Base-by-base conservation (phyloP, 495 filamentous ascomycete species). In the Letharia lupina region DNA sequence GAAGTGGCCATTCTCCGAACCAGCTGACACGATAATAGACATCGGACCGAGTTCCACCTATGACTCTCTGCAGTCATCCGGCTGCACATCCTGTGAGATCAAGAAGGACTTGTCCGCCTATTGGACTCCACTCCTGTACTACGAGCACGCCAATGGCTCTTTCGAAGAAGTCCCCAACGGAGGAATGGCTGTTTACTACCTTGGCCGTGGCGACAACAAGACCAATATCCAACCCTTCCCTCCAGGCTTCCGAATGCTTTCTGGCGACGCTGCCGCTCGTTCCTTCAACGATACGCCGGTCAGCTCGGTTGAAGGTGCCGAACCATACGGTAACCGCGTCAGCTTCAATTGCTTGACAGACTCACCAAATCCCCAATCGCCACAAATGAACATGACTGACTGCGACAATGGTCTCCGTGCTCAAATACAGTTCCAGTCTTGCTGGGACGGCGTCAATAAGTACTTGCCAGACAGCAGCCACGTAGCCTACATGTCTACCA, bases 71-170 rank as follows among this genome's bases (percentile, higher is more conserved):
- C 50, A 76, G 15, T 72, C 74, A 56, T 84, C 77, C 50, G 75
- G 77, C 16, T 90, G 87, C 71, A 88, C 85, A 4, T 87, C 85
- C 13, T 91, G 88, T 69, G 78, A 78, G 66, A 83, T 88, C 40
- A 74, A 75, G 20, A 75, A 85, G 72, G 88, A 91, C 74, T 86
- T 79, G 68, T 90, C 87, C 35, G 84, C 80, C 9, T 91, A 91
- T 74, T 90, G 87, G 87, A 82, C 81, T 45, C 88, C 88, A 0
- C 74, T 73, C 11, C 67, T 90, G 23, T 90, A 88, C 70, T 90
- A 89, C 72, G 74, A 82, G 58, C 80, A 87, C 50, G 70, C 70
- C 18, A 74, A 81, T 62, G 78, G 78, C 28, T 70, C 70, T 41
- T 75, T 78, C 63, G 68, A 74, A 60, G 76, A 80, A 52, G 77